phyloP scores from a whole-genome alignment of 1,284 basidiomycete species.

The Irpex sp. region DNA sequence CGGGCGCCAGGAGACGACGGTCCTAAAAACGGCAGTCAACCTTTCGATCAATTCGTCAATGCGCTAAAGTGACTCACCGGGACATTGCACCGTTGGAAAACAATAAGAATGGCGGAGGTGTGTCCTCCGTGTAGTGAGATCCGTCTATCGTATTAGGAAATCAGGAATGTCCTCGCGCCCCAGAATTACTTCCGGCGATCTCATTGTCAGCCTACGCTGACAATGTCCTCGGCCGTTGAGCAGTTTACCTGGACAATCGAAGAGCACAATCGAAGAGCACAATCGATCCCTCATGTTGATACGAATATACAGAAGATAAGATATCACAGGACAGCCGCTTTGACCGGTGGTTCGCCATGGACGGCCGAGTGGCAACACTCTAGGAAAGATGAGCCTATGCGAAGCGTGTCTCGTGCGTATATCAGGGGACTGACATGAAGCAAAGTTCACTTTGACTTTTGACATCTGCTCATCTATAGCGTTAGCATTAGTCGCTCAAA shows the following conservation, averaged over 20 bases:
- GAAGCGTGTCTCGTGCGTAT: background rate
- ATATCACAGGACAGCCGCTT: too few species aligned
- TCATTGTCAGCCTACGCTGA: background rate
- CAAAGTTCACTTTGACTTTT: background rate
- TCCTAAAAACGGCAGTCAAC: background rate
- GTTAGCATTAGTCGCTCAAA: background rate
- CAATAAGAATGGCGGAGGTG: background rate
- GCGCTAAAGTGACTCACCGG: background rate
- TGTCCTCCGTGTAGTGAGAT: background rate
- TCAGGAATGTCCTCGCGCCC: background rate
- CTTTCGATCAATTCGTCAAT: background rate
- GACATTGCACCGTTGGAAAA: background rate
- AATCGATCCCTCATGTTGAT: too few species aligned
- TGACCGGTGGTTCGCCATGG: too few species aligned
- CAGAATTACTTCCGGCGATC: background rate
- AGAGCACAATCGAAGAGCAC: too few species aligned
- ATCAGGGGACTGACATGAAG: background rate
- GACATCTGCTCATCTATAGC: background rate
- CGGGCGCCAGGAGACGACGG: background rate
- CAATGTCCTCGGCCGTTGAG: too few species aligned
- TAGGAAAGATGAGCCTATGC: background rate
- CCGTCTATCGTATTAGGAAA: background rate
- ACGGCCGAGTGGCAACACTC: too few species aligned
- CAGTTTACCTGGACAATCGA: too few species aligned
- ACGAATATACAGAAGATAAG: too few species aligned